Conservation (phyloP, 768 basidiomycete species). For the Trametes cinnabarina region DNA sequence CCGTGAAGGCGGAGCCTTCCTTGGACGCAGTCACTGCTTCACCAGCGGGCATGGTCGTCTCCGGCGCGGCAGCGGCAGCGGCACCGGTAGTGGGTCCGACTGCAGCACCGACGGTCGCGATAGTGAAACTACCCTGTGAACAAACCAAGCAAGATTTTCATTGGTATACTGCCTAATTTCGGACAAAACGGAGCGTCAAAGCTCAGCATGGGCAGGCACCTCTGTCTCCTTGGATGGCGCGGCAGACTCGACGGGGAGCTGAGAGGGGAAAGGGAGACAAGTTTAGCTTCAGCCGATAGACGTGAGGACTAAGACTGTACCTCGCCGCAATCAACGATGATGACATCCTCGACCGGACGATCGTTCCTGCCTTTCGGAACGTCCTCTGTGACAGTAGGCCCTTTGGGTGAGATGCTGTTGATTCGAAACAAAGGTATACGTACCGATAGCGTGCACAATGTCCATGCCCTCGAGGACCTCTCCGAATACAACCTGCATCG, state of each 20-base stretch:
- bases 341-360: constrained; percentile 71
- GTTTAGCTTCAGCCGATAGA: neutral
- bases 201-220: constrained; percentile 95
- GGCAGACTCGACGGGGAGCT: constrained; percentile 55
- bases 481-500: constrained; percentile 82
- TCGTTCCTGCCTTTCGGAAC: constrained; percentile 69
- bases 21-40: constrained; percentile 4
- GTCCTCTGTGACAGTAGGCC: too few species aligned
- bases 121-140: constrained; percentile 9
- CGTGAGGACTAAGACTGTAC: constrained; percentile 36
- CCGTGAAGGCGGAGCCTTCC: constrained; percentile 15
- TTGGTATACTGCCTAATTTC: constrained; percentile 26
- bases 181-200: constrained; percentile 48
- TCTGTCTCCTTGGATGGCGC: constrained; percentile 70
- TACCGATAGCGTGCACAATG: constrained; percentile 73
- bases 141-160: constrained; percentile 27
- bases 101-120: neutral
- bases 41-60: neutral
- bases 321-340: constrained; percentile 87
- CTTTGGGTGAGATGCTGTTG: neutral
- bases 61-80: constrained; percentile 6
- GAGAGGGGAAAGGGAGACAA: neutral
- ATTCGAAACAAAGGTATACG: neutral
- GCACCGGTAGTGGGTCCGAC: constrained; percentile 1
- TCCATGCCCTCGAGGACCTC: constrained; percentile 92